Conservation (phyloP, 2,329 filamentous ascomycete genomes). For the Fusarium nodosum region DNA sequence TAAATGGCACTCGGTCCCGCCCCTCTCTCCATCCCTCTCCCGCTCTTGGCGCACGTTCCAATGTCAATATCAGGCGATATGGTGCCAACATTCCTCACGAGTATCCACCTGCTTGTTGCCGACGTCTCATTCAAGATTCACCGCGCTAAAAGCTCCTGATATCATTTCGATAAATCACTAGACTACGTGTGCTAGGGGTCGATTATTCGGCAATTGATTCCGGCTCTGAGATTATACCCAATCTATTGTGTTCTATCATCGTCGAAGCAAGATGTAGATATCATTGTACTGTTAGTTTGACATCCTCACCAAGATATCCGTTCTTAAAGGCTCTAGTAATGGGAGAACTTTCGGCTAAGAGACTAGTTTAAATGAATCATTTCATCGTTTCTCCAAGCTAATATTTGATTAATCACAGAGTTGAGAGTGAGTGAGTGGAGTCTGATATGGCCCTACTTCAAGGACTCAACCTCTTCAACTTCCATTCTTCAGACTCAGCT, state of each 20-base stretch:
- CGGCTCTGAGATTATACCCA: background rate
- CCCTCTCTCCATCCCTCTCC: background rate
- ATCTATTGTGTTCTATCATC: slow-evolving; percentile 2
- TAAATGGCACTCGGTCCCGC: slow-evolving; percentile 25
- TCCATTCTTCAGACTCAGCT: slow-evolving; percentile 65
- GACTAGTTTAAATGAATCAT: background rate
- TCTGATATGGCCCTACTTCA: background rate
- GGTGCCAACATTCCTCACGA: slow-evolving; percentile 21
- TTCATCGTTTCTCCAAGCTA: background rate
- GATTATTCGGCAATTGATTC: slow-evolving; percentile 4
- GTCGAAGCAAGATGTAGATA: slow-evolving; percentile 1
- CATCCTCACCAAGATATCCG: background rate
- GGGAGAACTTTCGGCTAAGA: background rate
- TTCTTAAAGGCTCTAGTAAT: background rate
- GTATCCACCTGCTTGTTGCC: slow-evolving; percentile 17
- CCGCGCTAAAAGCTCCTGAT: slow-evolving; percentile 17
- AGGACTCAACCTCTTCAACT: slow-evolving; percentile 80
- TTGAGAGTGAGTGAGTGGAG: background rate
- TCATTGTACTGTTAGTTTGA: no score
- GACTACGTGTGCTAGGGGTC: background rate
- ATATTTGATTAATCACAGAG: no score
- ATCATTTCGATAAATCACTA: slow-evolving; percentile 1
- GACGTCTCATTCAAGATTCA: slow-evolving; percentile 14
- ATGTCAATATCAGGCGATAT: slow-evolving; percentile 27
- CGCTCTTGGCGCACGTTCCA: slow-evolving; percentile 14